These are phyloP conservation scores for Cytospora chrysosperma DNA, from an alignment of 2,329 filamentous ascomycete genomes.

Conservation along the genomic window DNA sequence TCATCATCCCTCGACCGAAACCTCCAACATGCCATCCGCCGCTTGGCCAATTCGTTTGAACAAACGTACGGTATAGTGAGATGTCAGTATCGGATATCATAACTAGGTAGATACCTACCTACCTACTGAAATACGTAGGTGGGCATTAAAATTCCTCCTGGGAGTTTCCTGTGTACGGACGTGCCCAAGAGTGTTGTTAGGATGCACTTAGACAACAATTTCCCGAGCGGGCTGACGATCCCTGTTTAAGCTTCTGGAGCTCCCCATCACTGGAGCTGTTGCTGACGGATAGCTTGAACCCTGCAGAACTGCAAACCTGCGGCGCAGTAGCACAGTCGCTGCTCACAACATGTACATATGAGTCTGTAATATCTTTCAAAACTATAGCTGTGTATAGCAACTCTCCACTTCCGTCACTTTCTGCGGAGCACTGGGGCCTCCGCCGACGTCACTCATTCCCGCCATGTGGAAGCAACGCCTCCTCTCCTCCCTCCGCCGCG, in stretches of 20 bases:
- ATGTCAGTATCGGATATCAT: no score
- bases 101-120: no score
- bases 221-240: background rate
- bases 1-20: no score
- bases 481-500: background rate
- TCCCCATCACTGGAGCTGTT: background rate
- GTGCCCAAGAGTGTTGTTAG: no score
- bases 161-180: no score
- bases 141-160: no score
- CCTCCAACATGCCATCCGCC: no score
- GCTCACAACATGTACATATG: background rate
- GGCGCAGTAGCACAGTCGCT: background rate
- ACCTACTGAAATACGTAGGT: no score
- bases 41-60: no score
- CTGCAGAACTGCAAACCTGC: background rate
- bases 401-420: background rate
- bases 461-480: slow-evolving; percentile 14
- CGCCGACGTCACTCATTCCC: background rate
- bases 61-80: no score
- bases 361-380: background rate
- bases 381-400: background rate
- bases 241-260: background rate
- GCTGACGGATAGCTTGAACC: background rate
- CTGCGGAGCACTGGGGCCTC: background rate
- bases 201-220: background rate